Evolutionary conservation across 495 filamentous ascomycete genomes (phyloP).

Genomic region (Endocarpon pusillum): DNA sequence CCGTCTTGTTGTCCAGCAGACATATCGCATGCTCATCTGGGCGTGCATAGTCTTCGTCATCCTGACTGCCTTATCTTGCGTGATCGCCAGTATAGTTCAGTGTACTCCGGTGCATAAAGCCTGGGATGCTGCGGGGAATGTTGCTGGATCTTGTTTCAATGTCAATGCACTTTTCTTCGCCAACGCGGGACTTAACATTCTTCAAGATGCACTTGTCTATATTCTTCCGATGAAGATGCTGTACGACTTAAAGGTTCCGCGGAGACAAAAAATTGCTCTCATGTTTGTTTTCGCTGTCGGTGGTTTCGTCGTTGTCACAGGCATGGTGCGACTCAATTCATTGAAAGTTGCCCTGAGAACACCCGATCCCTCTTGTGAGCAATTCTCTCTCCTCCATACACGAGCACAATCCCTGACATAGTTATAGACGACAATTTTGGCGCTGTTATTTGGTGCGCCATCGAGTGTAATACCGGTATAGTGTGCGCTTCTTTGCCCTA

Average conservation of each 20-base stretch:
- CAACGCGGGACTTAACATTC: slow-evolving; percentile 36
- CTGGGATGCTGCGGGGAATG: slow-evolving; percentile 8
- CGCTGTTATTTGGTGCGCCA: slow-evolving; percentile 59
- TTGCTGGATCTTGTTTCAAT: no score
- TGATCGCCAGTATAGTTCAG: no score
- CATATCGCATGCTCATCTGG: no score
- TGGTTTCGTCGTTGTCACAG: slow-evolving; percentile 31
- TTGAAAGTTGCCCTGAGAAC: background rate
- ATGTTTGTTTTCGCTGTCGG: slow-evolving; percentile 39
- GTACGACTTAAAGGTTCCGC: slow-evolving; percentile 29
- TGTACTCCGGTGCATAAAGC: slow-evolving; percentile 12
- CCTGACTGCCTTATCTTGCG: no score
- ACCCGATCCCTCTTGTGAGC: background rate
- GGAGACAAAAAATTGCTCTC: slow-evolving; percentile 31
- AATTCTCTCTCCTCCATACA: slow-evolving; percentile 2
- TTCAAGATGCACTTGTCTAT: slow-evolving; percentile 38
- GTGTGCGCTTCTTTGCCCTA: slow-evolving; percentile 79
- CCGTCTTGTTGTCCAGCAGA: no score
- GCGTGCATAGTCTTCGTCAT: no score
- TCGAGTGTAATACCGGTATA: slow-evolving; percentile 81
- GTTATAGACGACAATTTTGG: slow-evolving; percentile 34
- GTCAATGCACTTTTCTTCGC: no score
- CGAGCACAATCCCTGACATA: slow-evolving; percentile 2
- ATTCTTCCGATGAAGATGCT: slow-evolving; percentile 38
- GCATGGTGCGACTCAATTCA: slow-evolving; percentile 30